Evolutionary conservation across 805 yeast genomes (phyloP), one percentile per base, ranked within the genome.

Genomic region (Diddensiella transvaalensis): DNA sequence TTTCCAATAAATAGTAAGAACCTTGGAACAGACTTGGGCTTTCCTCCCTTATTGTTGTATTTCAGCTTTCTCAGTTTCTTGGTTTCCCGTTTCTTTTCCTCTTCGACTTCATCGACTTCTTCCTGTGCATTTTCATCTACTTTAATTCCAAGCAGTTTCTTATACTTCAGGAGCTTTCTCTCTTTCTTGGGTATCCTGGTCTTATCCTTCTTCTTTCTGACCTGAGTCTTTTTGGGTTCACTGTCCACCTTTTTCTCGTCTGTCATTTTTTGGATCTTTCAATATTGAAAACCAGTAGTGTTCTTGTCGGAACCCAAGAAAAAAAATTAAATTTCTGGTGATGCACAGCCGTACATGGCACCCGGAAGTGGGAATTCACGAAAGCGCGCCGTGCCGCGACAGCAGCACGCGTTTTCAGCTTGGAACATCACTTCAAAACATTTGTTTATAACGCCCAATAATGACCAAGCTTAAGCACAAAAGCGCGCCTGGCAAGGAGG

Each of bases 1-100:
- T 90, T 89, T 3, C 99, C 99, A 5, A 90, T 87, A 68, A 93
- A 93, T 26, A 93, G 68, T 47, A 93, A 77, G 60, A 85, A 90
- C 60, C 95, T 73, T 63, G 75, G 80, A 18, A 85, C 85, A 54
- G 83, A 83, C 68, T 84, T 83, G 69, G 91, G 77, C 40, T 48
- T 40, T 17, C 37, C 40, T 4, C 39, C 36, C 22, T 55, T 64
- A 80, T 84, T 72, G 83, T 84, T 58, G 72, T 74, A 67, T 40
- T 68, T 75, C 41, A 62, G 72, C 21, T 55, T 63, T 56, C 52
- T 60, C 47, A 38, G 44, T 48, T 8, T 57, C 55, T 35, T 62
- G 49, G 70, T 72, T 58, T 71, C 70, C 61, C 55, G 53, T 15
- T 57, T 66, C 52, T 67, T 69, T 50, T 65, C 65, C 46, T 78